Percentiles rank a stretch among this genome's conserved stretches.
These are phyloP conservation scores for Marasmius fiardii DNA, from an alignment of 1,284 basidiomycete genomes.

Conservation along the genomic window DNA sequence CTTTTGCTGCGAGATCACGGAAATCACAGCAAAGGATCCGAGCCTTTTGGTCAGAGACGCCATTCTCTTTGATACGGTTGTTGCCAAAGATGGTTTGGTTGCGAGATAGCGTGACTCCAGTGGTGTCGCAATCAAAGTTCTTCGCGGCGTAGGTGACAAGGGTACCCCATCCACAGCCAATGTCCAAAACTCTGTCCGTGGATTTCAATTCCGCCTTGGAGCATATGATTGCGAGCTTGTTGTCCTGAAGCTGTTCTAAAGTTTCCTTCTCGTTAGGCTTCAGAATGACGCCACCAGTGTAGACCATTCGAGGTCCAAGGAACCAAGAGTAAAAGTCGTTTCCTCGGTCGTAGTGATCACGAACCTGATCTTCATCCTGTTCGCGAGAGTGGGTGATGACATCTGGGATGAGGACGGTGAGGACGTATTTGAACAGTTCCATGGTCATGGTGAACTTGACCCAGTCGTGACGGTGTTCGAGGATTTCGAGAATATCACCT, in stretches of 20 bases:
- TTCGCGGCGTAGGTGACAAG: slow-evolving; percentile 93
- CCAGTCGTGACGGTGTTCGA: slow-evolving; percentile 97
- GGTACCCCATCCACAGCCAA: slow-evolving; percentile 99
- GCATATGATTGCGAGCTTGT: slow-evolving; percentile 65
- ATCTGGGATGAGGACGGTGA: slow-evolving; percentile 87
- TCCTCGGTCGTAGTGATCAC: slow-evolving; percentile 96
- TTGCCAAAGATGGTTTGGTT: slow-evolving; percentile 95
- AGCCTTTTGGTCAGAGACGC: slow-evolving; percentile 71
- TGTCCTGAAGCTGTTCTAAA: slow-evolving; percentile 96
- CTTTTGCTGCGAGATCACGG: slow-evolving; percentile 88
- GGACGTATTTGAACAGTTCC: slow-evolving; percentile 93
- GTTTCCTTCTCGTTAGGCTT: slow-evolving; percentile 79
- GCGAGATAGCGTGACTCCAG: slow-evolving; percentile 90
- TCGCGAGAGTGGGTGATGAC: slow-evolving; percentile 87
- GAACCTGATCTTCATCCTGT: slow-evolving; percentile 96
- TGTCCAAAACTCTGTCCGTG: slow-evolving; percentile 82
- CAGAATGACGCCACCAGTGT: slow-evolving; percentile 89
- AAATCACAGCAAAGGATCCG: slow-evolving; percentile 95
- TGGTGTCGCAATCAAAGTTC: slow-evolving; percentile 94
- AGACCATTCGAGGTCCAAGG: slow-evolving; percentile 95
- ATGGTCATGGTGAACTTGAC: slow-evolving; percentile 84
- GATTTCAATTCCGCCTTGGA: slow-evolving; percentile 62
- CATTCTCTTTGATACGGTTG: slow-evolving; percentile 82
- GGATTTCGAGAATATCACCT: slow-evolving; percentile 91
- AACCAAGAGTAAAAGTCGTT: slow-evolving; percentile 96